A percentile compares a stretch with the other conserved stretches of the same genome.
Conservation (phyloP, 306 rosid species). For the Trichosanthes cucumerina region DNA sequence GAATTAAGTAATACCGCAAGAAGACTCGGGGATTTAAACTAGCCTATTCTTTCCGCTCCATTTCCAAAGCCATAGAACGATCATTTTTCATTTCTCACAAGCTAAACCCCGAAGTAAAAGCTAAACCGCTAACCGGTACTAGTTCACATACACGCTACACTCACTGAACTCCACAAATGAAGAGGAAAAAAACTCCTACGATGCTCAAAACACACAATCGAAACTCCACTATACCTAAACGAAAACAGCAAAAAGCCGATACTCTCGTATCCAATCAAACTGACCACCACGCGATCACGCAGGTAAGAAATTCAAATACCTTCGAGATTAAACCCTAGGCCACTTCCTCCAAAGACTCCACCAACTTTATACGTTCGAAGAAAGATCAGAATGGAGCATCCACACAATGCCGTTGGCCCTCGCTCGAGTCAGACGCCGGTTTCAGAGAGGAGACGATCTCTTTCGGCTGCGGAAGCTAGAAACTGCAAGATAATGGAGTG, state of each 20-base stretch:
- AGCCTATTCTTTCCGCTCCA: neutral
- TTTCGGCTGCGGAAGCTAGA: neutral
- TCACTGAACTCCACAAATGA: neutral
- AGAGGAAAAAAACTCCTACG: neutral
- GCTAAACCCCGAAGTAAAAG: neutral
- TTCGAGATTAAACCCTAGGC: conserved; percentile 1
- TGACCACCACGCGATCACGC: neutral
- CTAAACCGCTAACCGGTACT: neutral
- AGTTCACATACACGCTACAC: neutral
- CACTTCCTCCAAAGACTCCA: neutral
- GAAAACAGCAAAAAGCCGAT: neutral
- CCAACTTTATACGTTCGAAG: neutral
- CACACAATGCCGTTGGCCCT: conserved; percentile 1
- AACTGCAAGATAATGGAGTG: neutral
- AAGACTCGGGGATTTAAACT: neutral
- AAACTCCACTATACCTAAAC: neutral
- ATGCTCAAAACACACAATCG: neutral
- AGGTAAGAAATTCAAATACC: neutral
- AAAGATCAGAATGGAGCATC: neutral
- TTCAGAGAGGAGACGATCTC: neutral
- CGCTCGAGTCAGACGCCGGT: neutral
- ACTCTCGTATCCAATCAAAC: neutral
- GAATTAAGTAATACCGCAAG: neutral
- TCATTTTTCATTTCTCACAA: neutral
- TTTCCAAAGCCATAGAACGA: neutral